Evolutionary conservation across 495 filamentous ascomycete species (phyloP), one percentile per base, ranked within the genome.

Genomic region (Cladorrhinum samala): DNA sequence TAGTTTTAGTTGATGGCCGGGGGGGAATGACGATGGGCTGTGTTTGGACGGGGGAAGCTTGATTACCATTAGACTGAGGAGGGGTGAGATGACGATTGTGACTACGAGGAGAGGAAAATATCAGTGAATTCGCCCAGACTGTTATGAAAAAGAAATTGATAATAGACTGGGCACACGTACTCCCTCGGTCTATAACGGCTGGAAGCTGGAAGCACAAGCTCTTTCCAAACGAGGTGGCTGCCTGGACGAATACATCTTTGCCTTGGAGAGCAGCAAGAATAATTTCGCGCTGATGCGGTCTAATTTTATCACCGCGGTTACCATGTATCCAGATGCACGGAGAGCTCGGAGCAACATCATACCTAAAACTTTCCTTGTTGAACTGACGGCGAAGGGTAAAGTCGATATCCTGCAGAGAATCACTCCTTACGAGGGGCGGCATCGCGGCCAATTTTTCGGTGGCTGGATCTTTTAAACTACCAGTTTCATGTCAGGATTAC

Each of bases 151-250:
- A 13, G 20, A 9, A 16, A 24, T 14, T 14, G 25, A 8, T 33
- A 33, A 21, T 14, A 17, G 40, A 20, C 2, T 14, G 16, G 16
- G 14, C 13, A 23, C 13, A 74, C 83, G 57, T 70, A 91, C 87
- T 88, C 50, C 91, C 91, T 74, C 83, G 83, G 55, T 88, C 86
- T 18, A 94, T 83, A 25, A 97, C 81, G 3, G 92, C 91, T 2
- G 92, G 92, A 2, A 97, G 75, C 60, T 97, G 92, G 59, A 92
- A 97, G 69, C 92, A 96, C 19, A 97, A 66, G 63, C 89, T 95
- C 68, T 97, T 97, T 13, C 92, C 92, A 63, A 95, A 95, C 1
- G 89, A 93, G 2, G 92, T 97, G n/a, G 91, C 91, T 30, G 92
- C 92, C 67, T 96, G 92, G 1, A 97, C 78, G 63, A 95, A 96